phyloP scores from a whole-genome alignment of 1,139 yeast species.

The Diutina siamensis region DNA sequence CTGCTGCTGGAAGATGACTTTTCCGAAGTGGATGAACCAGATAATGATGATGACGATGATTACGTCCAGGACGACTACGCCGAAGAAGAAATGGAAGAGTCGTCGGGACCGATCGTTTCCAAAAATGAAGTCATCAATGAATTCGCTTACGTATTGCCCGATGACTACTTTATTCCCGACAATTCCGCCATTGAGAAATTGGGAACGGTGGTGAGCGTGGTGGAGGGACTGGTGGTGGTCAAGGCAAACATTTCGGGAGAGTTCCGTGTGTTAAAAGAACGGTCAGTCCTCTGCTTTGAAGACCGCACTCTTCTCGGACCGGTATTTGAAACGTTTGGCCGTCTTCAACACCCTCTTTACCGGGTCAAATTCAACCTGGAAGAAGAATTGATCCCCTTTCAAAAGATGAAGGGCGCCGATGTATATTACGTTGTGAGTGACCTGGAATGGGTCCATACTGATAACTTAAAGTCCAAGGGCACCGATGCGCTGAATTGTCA shows the following conservation, averaged over 20 bases:
- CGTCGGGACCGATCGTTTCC: slow-evolving; percentile 55
- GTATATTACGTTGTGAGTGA: slow-evolving; percentile 75
- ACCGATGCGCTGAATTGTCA: slow-evolving; percentile 92
- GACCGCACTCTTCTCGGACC: slow-evolving; percentile 71
- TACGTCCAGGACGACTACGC: slow-evolving; percentile 9
- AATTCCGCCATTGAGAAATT: slow-evolving; percentile 59
- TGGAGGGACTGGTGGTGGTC: slow-evolving; percentile 62
- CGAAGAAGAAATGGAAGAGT: slow-evolving; percentile 34
- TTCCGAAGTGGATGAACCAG: not conserved
- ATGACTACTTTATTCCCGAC: slow-evolving; percentile 45
- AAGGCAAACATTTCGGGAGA: slow-evolving; percentile 78
- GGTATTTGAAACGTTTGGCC: slow-evolving; percentile 83
- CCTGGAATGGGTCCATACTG: slow-evolving; percentile 71
- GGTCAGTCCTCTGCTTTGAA: slow-evolving; percentile 68
- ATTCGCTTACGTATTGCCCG: slow-evolving; percentile 57
- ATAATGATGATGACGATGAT: slow-evolving; percentile 2
- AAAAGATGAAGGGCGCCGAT: slow-evolving; percentile 38
- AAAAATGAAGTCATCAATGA: slow-evolving; percentile 68
- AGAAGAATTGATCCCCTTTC: slow-evolving; percentile 37
- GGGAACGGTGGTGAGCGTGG: slow-evolving; percentile 61
- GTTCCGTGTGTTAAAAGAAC: slow-evolving; percentile 70
- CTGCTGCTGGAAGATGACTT: slow-evolving; percentile 6
- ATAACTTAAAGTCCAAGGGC: slow-evolving; percentile 64
- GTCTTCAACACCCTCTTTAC: slow-evolving; percentile 74
- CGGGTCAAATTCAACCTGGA: slow-evolving; percentile 54